Evolutionary conservation across 768 basidiomycete species (phyloP).

Genomic region (Boletellus ananas): DNA sequence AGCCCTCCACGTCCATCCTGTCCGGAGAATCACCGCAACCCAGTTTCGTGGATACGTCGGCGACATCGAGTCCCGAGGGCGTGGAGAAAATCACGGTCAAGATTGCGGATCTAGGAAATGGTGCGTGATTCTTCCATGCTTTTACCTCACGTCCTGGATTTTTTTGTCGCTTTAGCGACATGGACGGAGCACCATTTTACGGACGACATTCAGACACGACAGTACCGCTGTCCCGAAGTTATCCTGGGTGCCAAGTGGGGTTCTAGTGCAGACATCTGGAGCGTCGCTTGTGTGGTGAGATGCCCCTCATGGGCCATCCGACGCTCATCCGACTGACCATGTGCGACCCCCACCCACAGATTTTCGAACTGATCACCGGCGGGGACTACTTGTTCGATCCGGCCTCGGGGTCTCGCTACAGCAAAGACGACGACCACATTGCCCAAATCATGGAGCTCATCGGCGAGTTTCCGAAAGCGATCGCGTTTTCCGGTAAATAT

Average conservation of each 20-base stretch:
- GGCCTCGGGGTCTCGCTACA: conserved; percentile 89
- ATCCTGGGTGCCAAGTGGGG: conserved; percentile 97
- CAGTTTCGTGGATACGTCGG: conserved; percentile 22
- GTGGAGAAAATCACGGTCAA: conserved; percentile 89
- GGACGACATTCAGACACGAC: conserved; percentile 96
- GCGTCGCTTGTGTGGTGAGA: conserved; percentile 88
- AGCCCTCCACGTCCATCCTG: conserved; percentile 25
- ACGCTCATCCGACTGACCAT: background rate
- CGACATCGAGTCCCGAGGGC: conserved; percentile 33
- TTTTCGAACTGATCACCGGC: conserved; percentile 93
- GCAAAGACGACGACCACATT: conserved; percentile 96
- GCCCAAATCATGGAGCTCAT: conserved; percentile 97
- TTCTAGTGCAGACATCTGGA: conserved; percentile 94
- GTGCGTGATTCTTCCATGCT: conserved; percentile 37
- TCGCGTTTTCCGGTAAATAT: conserved; percentile 91
- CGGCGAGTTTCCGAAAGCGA: conserved; percentile 79
- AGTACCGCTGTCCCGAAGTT: conserved; percentile 97
- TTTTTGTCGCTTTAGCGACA: conserved; percentile 43
- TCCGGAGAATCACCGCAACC: conserved; percentile 27
- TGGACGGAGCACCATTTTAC: conserved; percentile 97
- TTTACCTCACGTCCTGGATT: background rate
- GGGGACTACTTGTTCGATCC: conserved; percentile 99
- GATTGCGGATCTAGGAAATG: conserved; percentile 98
- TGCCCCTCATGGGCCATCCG: background rate
- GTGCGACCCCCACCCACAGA: conserved; percentile 37